Evolutionary conservation across 2,329 filamentous ascomycete species (phyloP).

Genomic region (Curvularia sp.): DNA sequence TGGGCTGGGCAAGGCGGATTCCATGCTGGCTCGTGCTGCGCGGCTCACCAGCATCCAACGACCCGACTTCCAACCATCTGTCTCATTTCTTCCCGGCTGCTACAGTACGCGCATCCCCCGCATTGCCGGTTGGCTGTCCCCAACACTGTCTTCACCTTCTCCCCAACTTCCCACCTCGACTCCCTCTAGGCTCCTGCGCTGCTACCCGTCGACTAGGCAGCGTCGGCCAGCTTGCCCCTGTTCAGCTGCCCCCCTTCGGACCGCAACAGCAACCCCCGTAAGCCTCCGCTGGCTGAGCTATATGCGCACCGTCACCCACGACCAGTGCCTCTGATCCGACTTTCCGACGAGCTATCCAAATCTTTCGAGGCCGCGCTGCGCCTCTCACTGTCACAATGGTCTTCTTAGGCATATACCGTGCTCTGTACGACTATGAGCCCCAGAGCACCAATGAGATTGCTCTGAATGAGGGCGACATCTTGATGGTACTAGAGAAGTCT

Average conservation of each 20-base stretch:
- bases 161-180: not conserved
- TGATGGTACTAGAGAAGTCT: conserved; percentile 87
- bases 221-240: conserved; percentile 21
- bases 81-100: conserved; percentile 24
- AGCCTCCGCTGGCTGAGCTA: conserved; percentile 37
- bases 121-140: conserved; percentile 13
- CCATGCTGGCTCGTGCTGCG: conserved; percentile 23
- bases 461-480: conserved; percentile 83
- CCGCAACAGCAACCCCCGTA: conserved; percentile 29
- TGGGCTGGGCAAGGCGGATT: conserved; percentile 15
- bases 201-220: conserved; percentile 21
- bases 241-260: conserved; percentile 33
- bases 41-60: conserved; percentile 23
- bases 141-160: conserved; percentile 3
- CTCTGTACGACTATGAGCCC: conserved; percentile 90
- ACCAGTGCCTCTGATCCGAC: conserved; percentile 26
- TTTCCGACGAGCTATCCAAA: conserved; percentile 10
- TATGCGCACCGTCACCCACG: conserved; percentile 35
- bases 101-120: conserved; percentile 28
- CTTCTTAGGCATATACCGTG: conserved; percentile 89
- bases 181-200: conserved; percentile 3
- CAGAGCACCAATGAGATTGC: conserved; percentile 85
- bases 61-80: conserved; percentile 21
- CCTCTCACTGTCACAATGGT: conserved; percentile 66
- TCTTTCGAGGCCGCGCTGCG: conserved; percentile 23